These are phyloP conservation scores for Cenococcum geophilum DNA, from an alignment of 495 filamentous ascomycete species.

Conservation along the genomic window DNA sequence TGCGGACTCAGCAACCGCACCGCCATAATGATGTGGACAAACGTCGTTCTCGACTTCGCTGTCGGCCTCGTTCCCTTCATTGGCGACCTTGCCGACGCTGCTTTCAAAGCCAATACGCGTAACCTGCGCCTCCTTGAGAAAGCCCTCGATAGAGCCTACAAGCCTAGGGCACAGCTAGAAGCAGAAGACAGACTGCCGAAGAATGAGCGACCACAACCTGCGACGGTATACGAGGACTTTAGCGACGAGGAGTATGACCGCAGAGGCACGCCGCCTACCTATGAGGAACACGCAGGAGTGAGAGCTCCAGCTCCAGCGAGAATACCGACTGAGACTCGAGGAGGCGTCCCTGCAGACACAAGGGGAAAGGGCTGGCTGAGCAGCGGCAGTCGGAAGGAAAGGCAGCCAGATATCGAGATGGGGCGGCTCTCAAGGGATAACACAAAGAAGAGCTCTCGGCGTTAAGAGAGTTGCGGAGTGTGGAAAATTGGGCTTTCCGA, in stretches of 20 bases:
- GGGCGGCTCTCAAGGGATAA: background rate
- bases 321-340: background rate
- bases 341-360: conserved; percentile 1
- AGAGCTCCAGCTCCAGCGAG: conserved; percentile 3
- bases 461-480: too few relatives aligned
- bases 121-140: conserved; percentile 37
- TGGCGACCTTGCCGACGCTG: conserved; percentile 73
- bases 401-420: conserved; percentile 9
- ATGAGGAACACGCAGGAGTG: background rate
- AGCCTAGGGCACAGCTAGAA: conserved; percentile 30
- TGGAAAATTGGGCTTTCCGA: too few relatives aligned
- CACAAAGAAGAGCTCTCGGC: too few relatives aligned
- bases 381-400: conserved; percentile 7
- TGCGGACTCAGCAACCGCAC: conserved; percentile 57
- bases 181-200: background rate
- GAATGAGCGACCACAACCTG: conserved; percentile 31
- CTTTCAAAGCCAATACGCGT: conserved; percentile 37
- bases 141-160: conserved; percentile 35
- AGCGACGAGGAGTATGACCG: conserved; percentile 31
- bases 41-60: conserved; percentile 70
- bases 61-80: conserved; percentile 80
- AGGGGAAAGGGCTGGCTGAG: background rate
- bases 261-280: background rate
- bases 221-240: conserved; percentile 39
- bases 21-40: too few relatives aligned